phyloP scores from a whole-genome alignment of 176 grass and related monocot genomes.

The Bonia amplexicaulis region DNA sequence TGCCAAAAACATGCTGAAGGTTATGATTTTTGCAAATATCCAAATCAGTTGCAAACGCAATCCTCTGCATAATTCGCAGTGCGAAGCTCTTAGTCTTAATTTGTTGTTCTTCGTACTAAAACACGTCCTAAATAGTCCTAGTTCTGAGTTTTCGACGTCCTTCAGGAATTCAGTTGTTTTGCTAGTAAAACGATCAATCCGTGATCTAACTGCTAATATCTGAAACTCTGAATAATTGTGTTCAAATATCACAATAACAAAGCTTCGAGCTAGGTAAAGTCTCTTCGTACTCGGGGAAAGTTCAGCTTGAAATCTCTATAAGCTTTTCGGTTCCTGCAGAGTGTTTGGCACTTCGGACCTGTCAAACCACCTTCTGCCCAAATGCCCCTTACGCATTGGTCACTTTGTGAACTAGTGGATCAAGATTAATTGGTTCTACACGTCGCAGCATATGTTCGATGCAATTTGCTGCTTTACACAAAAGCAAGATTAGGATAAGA shows the following conservation, averaged over 20 bases:
- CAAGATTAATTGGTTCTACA: background rate
- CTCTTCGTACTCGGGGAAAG: no score
- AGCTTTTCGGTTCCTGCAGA: background rate
- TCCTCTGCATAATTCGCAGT: no score
- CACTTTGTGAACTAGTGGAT: background rate
- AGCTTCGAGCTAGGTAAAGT: background rate
- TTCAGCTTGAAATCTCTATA: background rate
- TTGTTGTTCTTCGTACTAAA: no score
- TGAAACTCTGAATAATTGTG: no score
- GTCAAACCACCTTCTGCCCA: background rate
- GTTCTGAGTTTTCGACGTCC: background rate
- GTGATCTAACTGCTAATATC: no score
- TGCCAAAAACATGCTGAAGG: background rate
- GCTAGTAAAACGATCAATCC: no score
- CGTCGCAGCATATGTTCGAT: slow-evolving; percentile 7
- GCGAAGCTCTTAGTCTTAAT: no score
- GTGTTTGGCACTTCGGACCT: background rate
- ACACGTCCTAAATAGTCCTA: background rate
- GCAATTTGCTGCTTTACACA: slow-evolving; percentile 25
- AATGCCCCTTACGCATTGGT: slow-evolving; percentile 7
- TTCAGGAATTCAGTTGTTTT: background rate
- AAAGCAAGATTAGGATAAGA: slow-evolving; percentile 31
- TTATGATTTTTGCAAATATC: background rate
- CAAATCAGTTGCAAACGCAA: no score
- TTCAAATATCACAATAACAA: background rate